These are phyloP conservation scores for Eucalyptus lansdowneana DNA, from an alignment of 345 rosid genomes.

Conservation along the genomic window DNA sequence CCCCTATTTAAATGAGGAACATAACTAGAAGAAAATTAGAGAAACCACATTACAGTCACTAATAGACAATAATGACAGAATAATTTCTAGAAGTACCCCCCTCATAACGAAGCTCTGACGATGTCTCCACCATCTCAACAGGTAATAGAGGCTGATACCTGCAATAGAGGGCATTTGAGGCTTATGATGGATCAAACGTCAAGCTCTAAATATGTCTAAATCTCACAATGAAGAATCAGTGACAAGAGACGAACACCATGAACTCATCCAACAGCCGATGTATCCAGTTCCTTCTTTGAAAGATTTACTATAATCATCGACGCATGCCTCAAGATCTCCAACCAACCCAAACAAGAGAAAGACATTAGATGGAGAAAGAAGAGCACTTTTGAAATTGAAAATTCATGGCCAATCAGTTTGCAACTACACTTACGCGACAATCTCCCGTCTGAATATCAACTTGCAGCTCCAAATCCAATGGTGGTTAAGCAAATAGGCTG, in stretches of 20 bases:
- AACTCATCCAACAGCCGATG: slow-evolving; percentile 67
- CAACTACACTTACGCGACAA: slow-evolving; percentile 47
- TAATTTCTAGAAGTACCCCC: no score
- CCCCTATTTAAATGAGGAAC: no score
- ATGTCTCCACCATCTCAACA: no score
- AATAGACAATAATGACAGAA: no score
- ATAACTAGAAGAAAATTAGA: no score
- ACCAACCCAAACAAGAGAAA: slow-evolving; percentile 11
- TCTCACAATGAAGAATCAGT: no score
- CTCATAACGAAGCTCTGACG: no score
- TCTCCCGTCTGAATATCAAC: neutral
- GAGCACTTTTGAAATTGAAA: neutral
- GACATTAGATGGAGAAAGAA: neutral
- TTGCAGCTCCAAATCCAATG: neutral
- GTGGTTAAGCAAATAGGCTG: neutral
- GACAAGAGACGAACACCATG: neutral
- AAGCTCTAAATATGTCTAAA: no score
- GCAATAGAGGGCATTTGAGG: no score
- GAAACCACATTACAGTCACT: no score
- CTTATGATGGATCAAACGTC: no score
- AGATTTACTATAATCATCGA: slow-evolving; percentile 83
- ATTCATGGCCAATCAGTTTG: neutral
- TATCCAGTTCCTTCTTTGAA: slow-evolving; percentile 57
- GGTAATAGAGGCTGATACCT: no score
- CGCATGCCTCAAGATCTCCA: slow-evolving; percentile 90